A percentile compares a stretch with the other conserved stretches of the same genome.
Conservation (phyloP, 73 alveolate genomes). For the Paramecium tetraurelia region DNA sequence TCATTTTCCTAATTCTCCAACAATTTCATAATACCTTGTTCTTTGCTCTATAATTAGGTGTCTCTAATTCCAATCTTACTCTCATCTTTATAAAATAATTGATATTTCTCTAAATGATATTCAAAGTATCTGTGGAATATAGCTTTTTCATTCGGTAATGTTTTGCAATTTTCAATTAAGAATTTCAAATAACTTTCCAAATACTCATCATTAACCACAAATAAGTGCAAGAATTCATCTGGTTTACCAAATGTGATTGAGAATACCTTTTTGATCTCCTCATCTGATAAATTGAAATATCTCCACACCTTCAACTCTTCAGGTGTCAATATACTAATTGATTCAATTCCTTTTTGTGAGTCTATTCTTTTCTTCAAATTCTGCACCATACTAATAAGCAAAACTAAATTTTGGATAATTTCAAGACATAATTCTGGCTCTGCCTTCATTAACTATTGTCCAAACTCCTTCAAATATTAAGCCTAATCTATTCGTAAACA, state of each 20-base stretch:
- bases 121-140: constrained; percentile 84
- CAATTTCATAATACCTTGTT: constrained; percentile 71
- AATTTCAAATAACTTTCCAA: constrained; percentile 47
- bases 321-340: neutral
- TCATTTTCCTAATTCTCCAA: constrained; percentile 67
- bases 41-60: constrained; percentile 47
- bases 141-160: constrained; percentile 56
- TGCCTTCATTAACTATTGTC: constrained; percentile 62
- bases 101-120: constrained; percentile 70
- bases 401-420: constrained; percentile 45
- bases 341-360: neutral
- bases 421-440: constrained; percentile 57
- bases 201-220: constrained; percentile 50
- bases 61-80: neutral
- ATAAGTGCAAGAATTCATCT: constrained; percentile 55
- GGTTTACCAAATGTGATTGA: constrained; percentile 35
- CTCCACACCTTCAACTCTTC: constrained; percentile 29
- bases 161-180: constrained; percentile 37
- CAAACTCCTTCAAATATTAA: constrained; percentile 57
- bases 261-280: neutral
- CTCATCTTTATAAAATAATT: constrained; percentile 34
- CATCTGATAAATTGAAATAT: constrained; percentile 41
- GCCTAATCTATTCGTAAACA: neutral
- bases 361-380: neutral
- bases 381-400: constrained; percentile 24